Base-by-base conservation (phyloP, 257 asterid species). In the Nicotiana knightiana region DNA sequence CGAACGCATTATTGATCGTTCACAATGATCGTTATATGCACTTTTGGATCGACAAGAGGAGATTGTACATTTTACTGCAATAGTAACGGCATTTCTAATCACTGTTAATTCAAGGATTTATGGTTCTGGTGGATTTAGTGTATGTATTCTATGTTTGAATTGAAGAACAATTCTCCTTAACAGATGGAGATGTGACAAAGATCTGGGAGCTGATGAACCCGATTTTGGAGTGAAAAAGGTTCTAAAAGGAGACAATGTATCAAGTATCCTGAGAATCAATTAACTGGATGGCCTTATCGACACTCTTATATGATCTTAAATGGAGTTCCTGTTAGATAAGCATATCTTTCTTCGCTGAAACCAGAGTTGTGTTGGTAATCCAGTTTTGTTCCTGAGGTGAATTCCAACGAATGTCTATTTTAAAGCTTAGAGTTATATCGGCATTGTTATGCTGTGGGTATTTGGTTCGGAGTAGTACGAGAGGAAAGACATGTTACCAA, bases 1-100 rank as follows among this genome's bases (percentile, higher is more conserved):
- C 61, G 88, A 84, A 30, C 83, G 39, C 48, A 77, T 91, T 70
- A 68, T 91, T 79, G 75, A 85, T 81, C 54, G 3, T 53, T 26
- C 37, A 18, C 24, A 32, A 4, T 81, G 54, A 66, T 66, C 3
- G 9, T 75, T 75, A 9, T 75, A 39, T 13, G 26, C 28, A 8
- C 26, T 15, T 51, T 75, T 51, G 80, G 46, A 51, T 8, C 9
- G 9, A 75, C 15, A 75, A 46, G 58, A 46, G 26, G 17, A 26
- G 28, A 26, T 15, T 73, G 62, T 73, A 73, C 62, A 13, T 48
- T 26, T 48, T 48, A 73, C 4, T 73, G 79, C 26, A 7, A 33
- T 0, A 0, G 0, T 48, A 46, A 13, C 61, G 7, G 37, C 15
- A 8, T 64, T 13, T 71, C 26, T 48, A 24, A 1, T 46, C 79